phyloP scores from a whole-genome alignment of 192 early-diverging fungal genomes.

The Backusella westeae region DNA sequence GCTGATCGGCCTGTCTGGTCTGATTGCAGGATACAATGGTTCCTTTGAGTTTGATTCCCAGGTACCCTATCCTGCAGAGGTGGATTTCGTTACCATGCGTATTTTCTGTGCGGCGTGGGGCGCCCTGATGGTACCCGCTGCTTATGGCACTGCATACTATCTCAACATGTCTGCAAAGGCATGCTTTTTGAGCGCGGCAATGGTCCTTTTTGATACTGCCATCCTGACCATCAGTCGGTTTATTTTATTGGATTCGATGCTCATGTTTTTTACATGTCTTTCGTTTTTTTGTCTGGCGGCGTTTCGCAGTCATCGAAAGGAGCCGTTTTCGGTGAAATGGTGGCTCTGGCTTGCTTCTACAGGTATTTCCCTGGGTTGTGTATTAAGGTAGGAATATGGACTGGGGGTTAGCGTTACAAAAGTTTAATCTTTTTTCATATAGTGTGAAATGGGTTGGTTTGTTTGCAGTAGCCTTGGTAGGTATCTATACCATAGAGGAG shows the following conservation, averaged over 20 bases:
- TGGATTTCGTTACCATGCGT: slow-evolving; percentile 90
- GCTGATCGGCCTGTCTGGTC: slow-evolving; percentile 82
- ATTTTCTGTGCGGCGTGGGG: slow-evolving; percentile 88
- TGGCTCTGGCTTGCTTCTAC: slow-evolving; percentile 82
- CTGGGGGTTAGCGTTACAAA: not conserved
- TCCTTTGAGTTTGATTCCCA: slow-evolving; percentile 83
- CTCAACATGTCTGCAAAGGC: slow-evolving; percentile 67
- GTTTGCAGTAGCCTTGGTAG: slow-evolving; percentile 87
- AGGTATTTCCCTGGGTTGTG: slow-evolving; percentile 82
- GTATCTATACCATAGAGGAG: slow-evolving; percentile 87
- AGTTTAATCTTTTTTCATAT: not conserved
- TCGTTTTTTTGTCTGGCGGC: slow-evolving; percentile 65
- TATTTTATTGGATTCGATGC: slow-evolving; percentile 14
- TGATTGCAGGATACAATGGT: slow-evolving; percentile 84
- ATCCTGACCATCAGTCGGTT: slow-evolving; percentile 38
- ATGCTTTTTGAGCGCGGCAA: slow-evolving; percentile 65
- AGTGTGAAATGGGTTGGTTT: slow-evolving; percentile 98
- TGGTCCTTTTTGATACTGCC: slow-evolving; percentile 66
- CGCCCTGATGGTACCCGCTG: slow-evolving; percentile 81
- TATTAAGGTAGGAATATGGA: slow-evolving; percentile 32
- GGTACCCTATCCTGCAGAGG: slow-evolving; percentile 65
- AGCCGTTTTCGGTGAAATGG: slow-evolving; percentile 82
- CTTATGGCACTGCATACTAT: slow-evolving; percentile 83
- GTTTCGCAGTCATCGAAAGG: slow-evolving; percentile 37
- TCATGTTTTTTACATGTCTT: slow-evolving; percentile 48